Evolutionary conservation across 768 basidiomycete species (phyloP).

Genomic region (Phylloporus sp.): DNA sequence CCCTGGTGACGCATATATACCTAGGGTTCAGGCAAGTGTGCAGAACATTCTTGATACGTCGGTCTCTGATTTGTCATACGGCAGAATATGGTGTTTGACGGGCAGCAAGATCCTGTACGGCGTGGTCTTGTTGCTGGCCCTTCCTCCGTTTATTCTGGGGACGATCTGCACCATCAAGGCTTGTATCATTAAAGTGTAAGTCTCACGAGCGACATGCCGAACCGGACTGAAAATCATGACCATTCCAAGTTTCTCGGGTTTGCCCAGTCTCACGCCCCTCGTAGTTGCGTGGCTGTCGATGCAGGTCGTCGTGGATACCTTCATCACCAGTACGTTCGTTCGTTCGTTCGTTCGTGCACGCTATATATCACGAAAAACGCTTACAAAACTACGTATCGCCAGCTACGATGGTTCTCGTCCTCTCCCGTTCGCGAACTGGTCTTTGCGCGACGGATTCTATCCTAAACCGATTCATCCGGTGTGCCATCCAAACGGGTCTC

Average conservation of each 20-base stretch:
- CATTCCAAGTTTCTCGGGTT: slow-evolving; percentile 38
- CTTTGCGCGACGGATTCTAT: slow-evolving; percentile 48
- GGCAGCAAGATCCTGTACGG: slow-evolving; percentile 22
- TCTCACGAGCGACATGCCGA: neutral
- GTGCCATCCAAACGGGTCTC: slow-evolving; percentile 3
- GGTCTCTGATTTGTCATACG: no score
- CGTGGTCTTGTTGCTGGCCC: slow-evolving; percentile 33
- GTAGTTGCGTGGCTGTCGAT: slow-evolving; percentile 46
- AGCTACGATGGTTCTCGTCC: slow-evolving; percentile 7
- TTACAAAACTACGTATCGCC: neutral
- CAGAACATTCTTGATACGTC: neutral
- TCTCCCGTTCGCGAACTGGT: slow-evolving; percentile 40
- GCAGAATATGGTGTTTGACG: slow-evolving; percentile 16
- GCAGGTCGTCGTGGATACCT: slow-evolving; percentile 40
- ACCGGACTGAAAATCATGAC: neutral
- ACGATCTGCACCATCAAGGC: slow-evolving; percentile 40
- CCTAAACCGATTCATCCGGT: slow-evolving; percentile 1
- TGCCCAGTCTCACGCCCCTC: slow-evolving; percentile 36
- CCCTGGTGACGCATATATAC: slow-evolving; percentile 46
- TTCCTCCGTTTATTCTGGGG: slow-evolving; percentile 40
- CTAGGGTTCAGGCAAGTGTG: slow-evolving; percentile 39
- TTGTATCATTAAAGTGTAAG: slow-evolving; percentile 40
- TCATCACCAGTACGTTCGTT: slow-evolving; percentile 37
- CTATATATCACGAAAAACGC: no score
- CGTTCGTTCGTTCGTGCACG: no score